Conservation (phyloP, 2,329 filamentous ascomycete species). For the Fusarium annulatum region DNA sequence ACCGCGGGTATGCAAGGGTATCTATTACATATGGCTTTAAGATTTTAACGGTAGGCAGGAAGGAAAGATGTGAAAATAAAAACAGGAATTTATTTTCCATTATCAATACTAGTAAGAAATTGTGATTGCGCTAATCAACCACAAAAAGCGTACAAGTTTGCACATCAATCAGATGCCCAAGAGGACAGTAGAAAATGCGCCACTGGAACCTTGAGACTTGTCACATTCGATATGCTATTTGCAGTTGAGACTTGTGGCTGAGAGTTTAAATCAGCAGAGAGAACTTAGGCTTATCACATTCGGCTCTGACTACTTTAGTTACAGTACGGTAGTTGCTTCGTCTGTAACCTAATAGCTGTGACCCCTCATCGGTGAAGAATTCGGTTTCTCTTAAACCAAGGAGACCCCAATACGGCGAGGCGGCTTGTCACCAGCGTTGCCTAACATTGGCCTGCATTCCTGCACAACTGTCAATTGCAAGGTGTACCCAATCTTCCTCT, state of each 20-base stretch:
- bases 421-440: neutral
- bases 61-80: too few species aligned
- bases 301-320: neutral
- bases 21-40: too few species aligned
- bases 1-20: too few species aligned
- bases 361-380: neutral
- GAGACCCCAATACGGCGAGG: neutral
- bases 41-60: too few species aligned
- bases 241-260: too few species aligned
- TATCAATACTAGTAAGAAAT: too few species aligned
- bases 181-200: neutral
- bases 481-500: neutral
- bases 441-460: neutral
- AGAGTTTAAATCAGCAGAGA: too few species aligned
- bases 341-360: neutral
- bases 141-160: too few species aligned
- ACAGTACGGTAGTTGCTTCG: neutral
- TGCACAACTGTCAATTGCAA: neutral
- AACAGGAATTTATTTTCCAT: too few species aligned
- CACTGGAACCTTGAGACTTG: neutral
- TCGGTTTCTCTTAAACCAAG: neutral
- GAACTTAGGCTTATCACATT: neutral
- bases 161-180: neutral
- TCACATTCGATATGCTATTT: too few species aligned
- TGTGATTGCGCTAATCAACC: too few species aligned